Evolutionary conservation across 371 early-diverging fungal species (phyloP), one percentile per base, ranked within the genome.

Genomic region (Actinomucor elegans): DNA sequence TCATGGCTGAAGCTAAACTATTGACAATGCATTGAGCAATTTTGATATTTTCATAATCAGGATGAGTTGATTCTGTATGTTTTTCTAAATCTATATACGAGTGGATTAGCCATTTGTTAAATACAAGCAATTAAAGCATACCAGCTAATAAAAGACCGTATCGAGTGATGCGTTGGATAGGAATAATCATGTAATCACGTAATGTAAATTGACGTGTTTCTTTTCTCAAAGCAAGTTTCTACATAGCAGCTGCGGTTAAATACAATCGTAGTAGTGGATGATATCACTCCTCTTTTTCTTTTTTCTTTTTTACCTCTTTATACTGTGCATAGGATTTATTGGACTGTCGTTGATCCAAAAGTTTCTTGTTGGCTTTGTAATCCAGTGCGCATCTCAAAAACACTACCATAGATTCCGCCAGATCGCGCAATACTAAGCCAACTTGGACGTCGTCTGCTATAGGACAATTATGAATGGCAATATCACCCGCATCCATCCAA

Each of bases 1-100:
- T 71, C 75, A 75, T 75, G 17, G 72, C 67, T 15, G 56, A 32
- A 2, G 75, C 76, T 36, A 73, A 59, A 38, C 68, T 60, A 9
- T 52, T 46, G 34, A 79, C 57, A 5, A 61, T 55, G 21, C 64
- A 68, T 24, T 64, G 61, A 8, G 72, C 70, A 12, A 54, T 42
- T 24, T 44, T 37, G 35, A 79, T 63, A 31, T 73, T 50, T 18
- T 59, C 24, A 42, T 66, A 73, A 55, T 79, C 79, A 8, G 58
- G 54, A 52, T 73, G 68, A 14, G 52, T 23, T 17, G 64, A 46
- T 10, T 59, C 52, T 1, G 76, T 79, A 45, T 79, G 67, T 43
- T 73, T 75, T 31, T 64, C 62, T 14, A 79, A 53, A 40, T 79
- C 79, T 74, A 51, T 10, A 14, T n/a, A n/a, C 8, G 4, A 18